Evolutionary conservation across 1,284 basidiomycete genomes (phyloP).

Genomic region (Pseudozyma tsukubaensis): DNA sequence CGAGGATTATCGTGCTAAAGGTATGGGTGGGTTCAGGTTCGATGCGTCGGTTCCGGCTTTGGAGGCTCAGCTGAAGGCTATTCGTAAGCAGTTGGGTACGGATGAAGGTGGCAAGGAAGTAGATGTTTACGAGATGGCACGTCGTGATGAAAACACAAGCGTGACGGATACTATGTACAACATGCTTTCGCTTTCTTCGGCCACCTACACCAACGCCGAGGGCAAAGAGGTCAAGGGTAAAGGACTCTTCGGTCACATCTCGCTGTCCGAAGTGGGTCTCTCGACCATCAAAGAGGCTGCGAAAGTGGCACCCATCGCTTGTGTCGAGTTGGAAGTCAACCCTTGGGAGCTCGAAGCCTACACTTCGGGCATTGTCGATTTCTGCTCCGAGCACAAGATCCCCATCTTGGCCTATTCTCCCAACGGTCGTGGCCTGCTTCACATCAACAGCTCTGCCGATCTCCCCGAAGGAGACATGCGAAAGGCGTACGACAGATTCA

Average conservation of each 20-base stretch:
- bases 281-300: constrained; percentile 52
- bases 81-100: constrained; percentile 47
- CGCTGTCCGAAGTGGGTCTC: constrained; percentile 58
- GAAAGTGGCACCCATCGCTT: constrained; percentile 70
- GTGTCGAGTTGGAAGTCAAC: constrained; percentile 77
- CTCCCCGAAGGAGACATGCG: constrained; percentile 73
- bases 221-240: constrained; percentile 44
- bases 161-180: constrained; percentile 52
- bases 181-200: constrained; percentile 43
- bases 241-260: constrained; percentile 60
- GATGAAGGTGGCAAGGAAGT: constrained; percentile 56
- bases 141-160: constrained; percentile 30
- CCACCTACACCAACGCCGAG: constrained; percentile 33
- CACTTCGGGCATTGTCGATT: constrained; percentile 69
- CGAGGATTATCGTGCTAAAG: constrained; percentile 21
- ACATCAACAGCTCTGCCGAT: constrained; percentile 72
- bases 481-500: constrained; percentile 67
- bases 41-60: constrained; percentile 41
- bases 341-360: constrained; percentile 74
- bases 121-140: constrained; percentile 59
- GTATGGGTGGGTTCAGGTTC: constrained; percentile 37
- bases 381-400: constrained; percentile 71
- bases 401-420: constrained; percentile 75
- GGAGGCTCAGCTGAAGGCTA: constrained; percentile 42
- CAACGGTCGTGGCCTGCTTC: constrained; percentile 72